Evolutionary conservation across 2,329 filamentous ascomycete genomes (phyloP), one percentile per base, ranked within the genome.

Genomic region (Botrytis deweyae): DNA sequence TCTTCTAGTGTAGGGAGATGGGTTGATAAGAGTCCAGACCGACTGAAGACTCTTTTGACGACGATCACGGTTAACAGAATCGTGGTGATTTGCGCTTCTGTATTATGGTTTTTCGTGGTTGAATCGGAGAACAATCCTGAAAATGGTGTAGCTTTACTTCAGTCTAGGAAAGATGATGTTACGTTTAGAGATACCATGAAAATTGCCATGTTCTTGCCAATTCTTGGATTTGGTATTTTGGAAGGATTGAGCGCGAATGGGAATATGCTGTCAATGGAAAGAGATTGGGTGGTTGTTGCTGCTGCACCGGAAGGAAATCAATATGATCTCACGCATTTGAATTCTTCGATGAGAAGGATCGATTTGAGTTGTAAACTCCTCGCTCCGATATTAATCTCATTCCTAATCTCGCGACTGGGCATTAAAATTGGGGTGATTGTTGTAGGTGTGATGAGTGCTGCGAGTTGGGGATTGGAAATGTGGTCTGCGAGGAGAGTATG

Each of bases 291-390:
- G 20, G 78, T 82, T 44, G 78, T 80, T 25, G 82, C 82, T n/a
- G 81, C 82, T 16, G 78, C 80, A 46, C 79, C 81, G 0, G 74
- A 77, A 62, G 81, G 80, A 0, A 73, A 77, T 22, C 74, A 78
- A 8, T 84, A 84, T 72, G 82, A 84, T 68, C 78, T 85, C 44
- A 84, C 83, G 1, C 81, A 79, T 73, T 75, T 88, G 4, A 89
- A 89, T 77, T 84, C 87, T 1, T 83, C 83, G 16, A 89, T 89
- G 87, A 82, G 87, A 72, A 83, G 87, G 12, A 89, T 89, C 74
- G 88, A 89, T 76, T 82, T 89, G 5, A 82, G 86, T 62, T 89
- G 87, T 82, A 89, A 89, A 78, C 84, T 89, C 22, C 74, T 87
- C 44, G 85, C 85, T 0, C 88, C 88, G 0, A 82, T 89, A 10